phyloP scores from a whole-genome alignment of 306 rosid genomes.

The Acacia confusa region DNA sequence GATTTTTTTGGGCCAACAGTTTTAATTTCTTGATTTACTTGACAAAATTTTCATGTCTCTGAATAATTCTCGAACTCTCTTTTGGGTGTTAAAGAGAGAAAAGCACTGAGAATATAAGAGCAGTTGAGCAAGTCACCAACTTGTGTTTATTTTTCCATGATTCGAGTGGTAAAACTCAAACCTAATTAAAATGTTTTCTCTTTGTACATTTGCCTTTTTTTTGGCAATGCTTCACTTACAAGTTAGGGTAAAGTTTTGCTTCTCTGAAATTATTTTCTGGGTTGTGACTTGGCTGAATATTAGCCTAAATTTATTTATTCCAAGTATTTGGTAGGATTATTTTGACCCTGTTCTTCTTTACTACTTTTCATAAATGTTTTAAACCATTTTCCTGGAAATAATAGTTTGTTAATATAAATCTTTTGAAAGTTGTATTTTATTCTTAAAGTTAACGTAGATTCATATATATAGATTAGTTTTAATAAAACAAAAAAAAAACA shows the following conservation, averaged over 20 bases:
- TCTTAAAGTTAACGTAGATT: too few relatives aligned
- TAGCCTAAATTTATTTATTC: background rate
- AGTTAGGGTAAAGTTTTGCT: background rate
- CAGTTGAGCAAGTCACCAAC: slow-evolving; percentile 72
- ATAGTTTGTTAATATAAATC: too few relatives aligned
- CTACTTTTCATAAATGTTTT: background rate
- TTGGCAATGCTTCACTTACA: background rate
- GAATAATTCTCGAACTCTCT: background rate
- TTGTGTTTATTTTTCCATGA: slow-evolving; percentile 5
- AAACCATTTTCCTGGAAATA: too few relatives aligned
- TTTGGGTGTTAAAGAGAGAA: slow-evolving; percentile 32
- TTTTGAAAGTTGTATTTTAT: too few relatives aligned
- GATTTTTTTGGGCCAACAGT: background rate
- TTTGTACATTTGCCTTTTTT: background rate
- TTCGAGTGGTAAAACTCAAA: slow-evolving; percentile 43
- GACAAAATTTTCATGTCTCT: slow-evolving; percentile 19
- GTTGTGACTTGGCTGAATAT: background rate
- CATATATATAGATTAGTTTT: too few relatives aligned
- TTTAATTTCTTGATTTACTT: slow-evolving; percentile 29
- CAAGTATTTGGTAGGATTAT: background rate
- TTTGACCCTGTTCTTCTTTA: background rate
- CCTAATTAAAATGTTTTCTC: slow-evolving; percentile 41
- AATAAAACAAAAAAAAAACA: too few relatives aligned
- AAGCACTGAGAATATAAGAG: background rate
- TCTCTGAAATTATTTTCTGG: background rate